A percentile compares a stretch with the other conserved stretches of the same genome.
phyloP scores from a whole-genome alignment of 805 yeast species.

The Ogataea corticis region DNA sequence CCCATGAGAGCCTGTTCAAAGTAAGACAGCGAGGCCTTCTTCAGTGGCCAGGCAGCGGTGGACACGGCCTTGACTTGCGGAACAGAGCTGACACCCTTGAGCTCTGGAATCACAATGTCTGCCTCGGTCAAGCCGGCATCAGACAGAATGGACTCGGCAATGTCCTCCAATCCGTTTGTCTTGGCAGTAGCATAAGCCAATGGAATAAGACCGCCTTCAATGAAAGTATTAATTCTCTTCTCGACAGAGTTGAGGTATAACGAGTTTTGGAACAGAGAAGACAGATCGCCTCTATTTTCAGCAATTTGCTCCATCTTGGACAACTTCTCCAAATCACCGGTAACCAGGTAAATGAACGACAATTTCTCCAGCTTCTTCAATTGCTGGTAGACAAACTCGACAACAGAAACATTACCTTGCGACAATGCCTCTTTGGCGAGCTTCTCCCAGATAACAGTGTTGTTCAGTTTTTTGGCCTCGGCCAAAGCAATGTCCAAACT shows the following conservation, averaged over 20 bases:
- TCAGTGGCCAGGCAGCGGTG: constrained; percentile 76
- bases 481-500: constrained; percentile 82
- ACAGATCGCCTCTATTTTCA: constrained; percentile 78
- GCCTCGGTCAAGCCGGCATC: constrained; percentile 65
- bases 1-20: constrained; percentile 85
- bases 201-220: constrained; percentile 78
- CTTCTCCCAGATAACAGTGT: constrained; percentile 71
- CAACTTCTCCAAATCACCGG: constrained; percentile 78
- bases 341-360: constrained; percentile 80
- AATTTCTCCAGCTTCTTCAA: constrained; percentile 84
- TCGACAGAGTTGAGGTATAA: constrained; percentile 73
- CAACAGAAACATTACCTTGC: constrained; percentile 86
- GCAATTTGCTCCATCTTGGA: constrained; percentile 87
- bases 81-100: constrained; percentile 42
- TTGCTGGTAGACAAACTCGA: constrained; percentile 87
- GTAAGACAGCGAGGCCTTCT: constrained; percentile 68
- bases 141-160: constrained; percentile 70
- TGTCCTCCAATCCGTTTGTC: constrained; percentile 73
- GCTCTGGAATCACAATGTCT: constrained; percentile 49
- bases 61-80: constrained; percentile 51
- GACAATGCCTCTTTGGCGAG: constrained; percentile 82
- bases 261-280: constrained; percentile 81
- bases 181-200: constrained; percentile 93
- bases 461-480: constrained; percentile 80
- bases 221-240: constrained; percentile 70